Conservation (phyloP, 768 basidiomycete species). For the Chalciporus chontae region DNA sequence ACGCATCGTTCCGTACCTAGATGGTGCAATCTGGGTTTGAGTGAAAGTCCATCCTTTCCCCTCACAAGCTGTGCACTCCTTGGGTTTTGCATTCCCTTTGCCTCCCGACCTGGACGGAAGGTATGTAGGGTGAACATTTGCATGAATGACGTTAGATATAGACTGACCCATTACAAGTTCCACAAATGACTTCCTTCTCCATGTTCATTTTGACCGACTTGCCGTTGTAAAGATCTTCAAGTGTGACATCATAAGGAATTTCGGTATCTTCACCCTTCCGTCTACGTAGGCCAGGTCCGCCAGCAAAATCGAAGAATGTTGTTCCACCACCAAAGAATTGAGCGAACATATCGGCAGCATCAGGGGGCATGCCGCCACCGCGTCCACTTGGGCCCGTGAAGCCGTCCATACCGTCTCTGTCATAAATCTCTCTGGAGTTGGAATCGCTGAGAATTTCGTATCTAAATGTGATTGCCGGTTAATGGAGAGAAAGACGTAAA, state of each 20-base stretch:
- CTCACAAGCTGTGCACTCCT: conserved; percentile 74
- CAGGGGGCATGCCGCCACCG: conserved; percentile 41
- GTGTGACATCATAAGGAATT: conserved; percentile 77
- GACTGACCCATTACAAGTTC: conserved; percentile 72
- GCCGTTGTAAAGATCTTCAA: conserved; percentile 92
- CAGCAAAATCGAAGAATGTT: conserved; percentile 67
- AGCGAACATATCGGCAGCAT: conserved; percentile 67
- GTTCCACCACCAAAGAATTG: conserved; percentile 61
- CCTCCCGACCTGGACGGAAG: conserved; percentile 63
- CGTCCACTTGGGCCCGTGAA: conserved; percentile 48
- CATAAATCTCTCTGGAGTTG: conserved; percentile 67
- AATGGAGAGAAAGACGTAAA: conserved; percentile 4
- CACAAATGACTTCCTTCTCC: conserved; percentile 81
- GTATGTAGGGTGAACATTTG: too few species aligned
- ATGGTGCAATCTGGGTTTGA: conserved; percentile 51
- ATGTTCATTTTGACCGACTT: conserved; percentile 86
- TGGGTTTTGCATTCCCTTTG: conserved; percentile 79
- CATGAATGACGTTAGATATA: conserved; percentile 4
- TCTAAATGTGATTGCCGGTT: conserved; percentile 34
- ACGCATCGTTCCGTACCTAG: conserved; percentile 48
- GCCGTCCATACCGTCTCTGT: conserved; percentile 69
- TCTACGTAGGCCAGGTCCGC: conserved; percentile 43
- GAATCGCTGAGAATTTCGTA: conserved; percentile 82
- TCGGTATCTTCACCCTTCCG: conserved; percentile 69
- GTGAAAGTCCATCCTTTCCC: conserved; percentile 76